These are phyloP conservation scores for Hanseniaspora hatyaiensis DNA, from an alignment of 805 yeast genomes.

Conservation along the genomic window DNA sequence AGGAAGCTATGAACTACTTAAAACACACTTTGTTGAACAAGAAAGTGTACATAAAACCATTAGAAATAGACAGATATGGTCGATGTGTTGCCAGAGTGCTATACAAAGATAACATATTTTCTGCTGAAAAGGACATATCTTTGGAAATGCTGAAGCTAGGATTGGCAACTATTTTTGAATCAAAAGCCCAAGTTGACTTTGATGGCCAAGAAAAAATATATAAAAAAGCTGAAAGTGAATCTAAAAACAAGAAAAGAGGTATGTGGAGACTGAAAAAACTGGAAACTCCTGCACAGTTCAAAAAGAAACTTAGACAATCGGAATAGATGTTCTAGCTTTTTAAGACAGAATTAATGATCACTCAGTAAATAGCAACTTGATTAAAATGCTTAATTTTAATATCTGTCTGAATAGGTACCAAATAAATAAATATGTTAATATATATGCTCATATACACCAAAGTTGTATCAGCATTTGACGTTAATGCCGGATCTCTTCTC, in stretches of 20 bases:
- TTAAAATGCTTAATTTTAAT: too few relatives aligned
- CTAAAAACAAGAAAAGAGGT: conserved; percentile 49
- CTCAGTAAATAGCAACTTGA: too few relatives aligned
- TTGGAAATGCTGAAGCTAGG: conserved; percentile 78
- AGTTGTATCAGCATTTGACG: conserved; percentile 47
- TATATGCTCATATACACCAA: not conserved
- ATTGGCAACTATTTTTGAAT: conserved; percentile 78
- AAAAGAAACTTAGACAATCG: conserved; percentile 33
- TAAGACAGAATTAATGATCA: too few relatives aligned
- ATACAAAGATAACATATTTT: conserved; percentile 34
- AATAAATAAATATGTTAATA: not conserved
- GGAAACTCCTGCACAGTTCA: conserved; percentile 71
- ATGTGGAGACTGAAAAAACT: conserved; percentile 52
- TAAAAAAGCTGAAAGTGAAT: conserved; percentile 45
- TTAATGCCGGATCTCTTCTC: conserved; percentile 77
- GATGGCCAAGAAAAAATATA: conserved; percentile 62
- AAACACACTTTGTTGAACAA: conserved; percentile 52
- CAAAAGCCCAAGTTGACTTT: conserved; percentile 60
- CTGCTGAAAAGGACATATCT: conserved; percentile 71
- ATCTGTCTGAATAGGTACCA: too few relatives aligned
- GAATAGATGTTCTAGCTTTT: too few relatives aligned
- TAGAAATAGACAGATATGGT: conserved; percentile 76
- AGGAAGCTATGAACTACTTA: conserved; percentile 76
- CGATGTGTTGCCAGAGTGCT: conserved; percentile 72
- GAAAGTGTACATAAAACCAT: conserved; percentile 62